These are phyloP conservation scores for Ustanciosporium gigantosporum DNA, from an alignment of 1,284 basidiomycete species.

Conservation along the genomic window DNA sequence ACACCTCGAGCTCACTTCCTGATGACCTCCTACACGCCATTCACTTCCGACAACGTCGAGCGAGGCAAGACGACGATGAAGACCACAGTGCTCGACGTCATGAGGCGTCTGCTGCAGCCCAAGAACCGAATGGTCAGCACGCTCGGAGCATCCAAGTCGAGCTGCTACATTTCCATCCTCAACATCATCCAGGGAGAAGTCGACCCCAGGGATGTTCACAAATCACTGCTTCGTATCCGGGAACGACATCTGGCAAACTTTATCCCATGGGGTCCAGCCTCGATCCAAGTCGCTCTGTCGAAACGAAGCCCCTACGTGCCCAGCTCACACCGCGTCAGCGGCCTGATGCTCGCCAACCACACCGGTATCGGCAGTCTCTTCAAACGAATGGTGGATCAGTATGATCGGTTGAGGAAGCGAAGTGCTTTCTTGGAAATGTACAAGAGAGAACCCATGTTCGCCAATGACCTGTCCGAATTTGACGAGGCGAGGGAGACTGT, in stretches of 20 bases:
- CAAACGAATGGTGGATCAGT: conserved; percentile 94
- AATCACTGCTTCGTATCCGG: conserved; percentile 91
- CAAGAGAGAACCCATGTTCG: conserved; percentile 78
- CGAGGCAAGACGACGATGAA: conserved; percentile 60
- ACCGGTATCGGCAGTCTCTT: conserved; percentile 85
- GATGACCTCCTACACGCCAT: conserved; percentile 99
- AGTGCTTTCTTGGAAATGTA: conserved; percentile 98
- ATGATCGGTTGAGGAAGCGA: conserved; percentile 80
- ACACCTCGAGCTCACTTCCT: conserved; percentile 99
- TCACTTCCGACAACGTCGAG: conserved; percentile 76
- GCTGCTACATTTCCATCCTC: conserved; percentile 86
- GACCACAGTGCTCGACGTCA: conserved; percentile 80
- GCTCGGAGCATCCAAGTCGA: conserved; percentile 53
- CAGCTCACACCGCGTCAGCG: conserved; percentile 86
- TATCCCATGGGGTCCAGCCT: conserved; percentile 98
- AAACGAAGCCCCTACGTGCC: conserved; percentile 85
- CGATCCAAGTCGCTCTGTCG: conserved; percentile 94
- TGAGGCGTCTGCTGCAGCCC: conserved; percentile 94
- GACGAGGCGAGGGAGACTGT: conserved; percentile 59
- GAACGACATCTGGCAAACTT: conserved; percentile 96
- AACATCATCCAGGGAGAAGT: conserved; percentile 98
- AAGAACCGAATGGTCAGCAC: conserved; percentile 99
- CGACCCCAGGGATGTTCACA: conserved; percentile 97
- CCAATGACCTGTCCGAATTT: conserved; percentile 54
- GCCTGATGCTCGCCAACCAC: conserved; percentile 98